Percentiles rank a stretch among this genome's conserved stretches.
phyloP scores from a whole-genome alignment of 179 eudicot genomes.

The Camellia oleifera region DNA sequence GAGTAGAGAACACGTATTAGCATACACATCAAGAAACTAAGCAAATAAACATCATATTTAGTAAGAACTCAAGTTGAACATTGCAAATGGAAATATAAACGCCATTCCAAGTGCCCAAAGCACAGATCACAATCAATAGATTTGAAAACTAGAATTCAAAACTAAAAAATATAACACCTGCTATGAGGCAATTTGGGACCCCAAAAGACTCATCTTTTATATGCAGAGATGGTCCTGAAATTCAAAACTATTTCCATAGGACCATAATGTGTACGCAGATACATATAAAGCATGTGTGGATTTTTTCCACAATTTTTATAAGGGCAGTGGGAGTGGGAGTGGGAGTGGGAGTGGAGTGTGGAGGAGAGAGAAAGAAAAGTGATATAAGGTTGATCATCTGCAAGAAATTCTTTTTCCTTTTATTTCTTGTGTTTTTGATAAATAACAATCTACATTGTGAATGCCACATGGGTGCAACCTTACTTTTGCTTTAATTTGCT shows the following conservation, averaged over 20 bases:
- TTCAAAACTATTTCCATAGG: neutral
- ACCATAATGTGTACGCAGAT: no score
- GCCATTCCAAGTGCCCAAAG: neutral
- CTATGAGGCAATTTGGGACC: neutral
- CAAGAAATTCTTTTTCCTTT: no score
- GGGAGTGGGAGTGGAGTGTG: no score
- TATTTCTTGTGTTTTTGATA: no score
- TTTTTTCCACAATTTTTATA: no score
- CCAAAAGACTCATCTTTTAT: neutral
- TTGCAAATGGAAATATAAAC: neutral
- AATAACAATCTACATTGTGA: no score
- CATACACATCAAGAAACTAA: neutral
- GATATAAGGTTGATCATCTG: neutral
- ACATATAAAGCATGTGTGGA: neutral
- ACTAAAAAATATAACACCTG: no score
- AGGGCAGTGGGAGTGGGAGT: no score
- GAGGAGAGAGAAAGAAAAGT: neutral
- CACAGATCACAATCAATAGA: neutral
- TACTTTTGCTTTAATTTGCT: constrained; percentile 98
- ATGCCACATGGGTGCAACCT: constrained; percentile 19
- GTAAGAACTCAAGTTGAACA: no score
- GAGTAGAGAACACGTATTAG: neutral
- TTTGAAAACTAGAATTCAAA: neutral
- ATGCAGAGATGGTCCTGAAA: neutral
- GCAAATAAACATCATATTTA: no score